A percentile compares a stretch with the other conserved stretches of the same genome.
phyloP scores from a whole-genome alignment of 768 basidiomycete genomes.

The Hygrocybe punicea region DNA sequence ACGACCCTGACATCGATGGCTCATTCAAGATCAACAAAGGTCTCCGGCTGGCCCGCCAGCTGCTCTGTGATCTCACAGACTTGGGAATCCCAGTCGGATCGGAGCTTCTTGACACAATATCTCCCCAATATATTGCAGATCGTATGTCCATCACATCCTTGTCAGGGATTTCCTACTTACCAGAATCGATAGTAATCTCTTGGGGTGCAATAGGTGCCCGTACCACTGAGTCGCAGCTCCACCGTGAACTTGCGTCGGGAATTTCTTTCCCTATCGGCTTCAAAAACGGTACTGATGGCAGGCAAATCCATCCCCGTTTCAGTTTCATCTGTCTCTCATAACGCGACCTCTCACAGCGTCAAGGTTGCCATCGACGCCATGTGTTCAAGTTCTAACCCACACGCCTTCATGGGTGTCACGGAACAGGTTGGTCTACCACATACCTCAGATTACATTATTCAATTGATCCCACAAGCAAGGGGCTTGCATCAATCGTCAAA shows the following conservation, averaged over 20 bases:
- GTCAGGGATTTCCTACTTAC: not conserved
- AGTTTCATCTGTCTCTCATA: conserved; percentile 1
- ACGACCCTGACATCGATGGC: conserved; percentile 93
- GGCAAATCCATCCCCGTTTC: conserved; percentile 34
- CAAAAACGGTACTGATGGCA: conserved; percentile 99
- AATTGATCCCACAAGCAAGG: conserved; percentile 31
- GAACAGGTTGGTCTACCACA: conserved; percentile 43
- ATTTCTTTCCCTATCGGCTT: conserved; percentile 98
- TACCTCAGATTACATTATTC: not conserved
- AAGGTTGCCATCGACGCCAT: conserved; percentile 95
- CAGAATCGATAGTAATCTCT: conserved; percentile 57
- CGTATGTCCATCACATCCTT: conserved; percentile 38
- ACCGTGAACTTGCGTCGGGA: conserved; percentile 93
- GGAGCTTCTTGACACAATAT: conserved; percentile 80
- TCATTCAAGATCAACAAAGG: conserved; percentile 98
- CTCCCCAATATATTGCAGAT: conserved; percentile 81
- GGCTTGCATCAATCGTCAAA: conserved; percentile 25
- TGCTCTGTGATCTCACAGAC: conserved; percentile 87
- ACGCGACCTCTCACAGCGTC: conserved; percentile 47
- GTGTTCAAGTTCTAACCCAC: conserved; percentile 85
- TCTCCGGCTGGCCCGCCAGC: conserved; percentile 78
- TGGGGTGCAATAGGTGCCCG: conserved; percentile 98
- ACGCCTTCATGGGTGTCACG: conserved; percentile 95
- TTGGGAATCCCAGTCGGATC: conserved; percentile 91
- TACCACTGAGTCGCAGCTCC: conserved; percentile 96